Conservation (phyloP, 257 asterid genomes). For the Solanum megistacrolobum region DNA sequence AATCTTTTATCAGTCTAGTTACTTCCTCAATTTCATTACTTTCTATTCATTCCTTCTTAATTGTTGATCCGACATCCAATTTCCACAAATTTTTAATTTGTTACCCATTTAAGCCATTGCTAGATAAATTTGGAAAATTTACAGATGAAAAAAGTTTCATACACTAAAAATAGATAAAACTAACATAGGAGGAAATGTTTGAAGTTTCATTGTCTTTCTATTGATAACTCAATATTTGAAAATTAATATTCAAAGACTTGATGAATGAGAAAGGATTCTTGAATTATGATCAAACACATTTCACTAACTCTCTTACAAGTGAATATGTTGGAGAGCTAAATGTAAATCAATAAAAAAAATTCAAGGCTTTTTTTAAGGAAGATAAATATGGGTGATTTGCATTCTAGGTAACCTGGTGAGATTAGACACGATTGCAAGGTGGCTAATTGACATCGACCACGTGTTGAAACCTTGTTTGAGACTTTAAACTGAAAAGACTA, state of each 20-base stretch:
- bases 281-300: constrained; percentile 65
- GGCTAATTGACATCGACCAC: constrained; percentile 15
- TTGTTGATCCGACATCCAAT: too few species aligned
- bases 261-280: background rate
- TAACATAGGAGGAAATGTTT: background rate
- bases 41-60: too few species aligned
- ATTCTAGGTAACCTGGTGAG: constrained; percentile 14
- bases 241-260: too few species aligned
- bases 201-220: too few species aligned
- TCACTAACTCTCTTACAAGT: constrained; percentile 32
- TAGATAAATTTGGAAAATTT: too few species aligned
- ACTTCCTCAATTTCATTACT: too few species aligned
- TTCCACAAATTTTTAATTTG: too few species aligned
- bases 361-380: constrained; percentile 44
- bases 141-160: too few species aligned
- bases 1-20: too few species aligned
- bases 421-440: constrained; percentile 36
- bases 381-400: constrained; percentile 70
- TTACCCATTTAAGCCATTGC: too few species aligned
- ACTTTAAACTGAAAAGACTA: background rate
- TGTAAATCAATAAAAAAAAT: constrained; percentile 22
- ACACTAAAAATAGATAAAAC: too few species aligned
- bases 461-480: background rate
- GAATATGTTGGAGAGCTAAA: constrained; percentile 38
- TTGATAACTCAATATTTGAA: too few species aligned